These are phyloP conservation scores for Plasmopara viticola DNA, from an alignment of 352 stramenopile species.

Conservation along the genomic window DNA sequence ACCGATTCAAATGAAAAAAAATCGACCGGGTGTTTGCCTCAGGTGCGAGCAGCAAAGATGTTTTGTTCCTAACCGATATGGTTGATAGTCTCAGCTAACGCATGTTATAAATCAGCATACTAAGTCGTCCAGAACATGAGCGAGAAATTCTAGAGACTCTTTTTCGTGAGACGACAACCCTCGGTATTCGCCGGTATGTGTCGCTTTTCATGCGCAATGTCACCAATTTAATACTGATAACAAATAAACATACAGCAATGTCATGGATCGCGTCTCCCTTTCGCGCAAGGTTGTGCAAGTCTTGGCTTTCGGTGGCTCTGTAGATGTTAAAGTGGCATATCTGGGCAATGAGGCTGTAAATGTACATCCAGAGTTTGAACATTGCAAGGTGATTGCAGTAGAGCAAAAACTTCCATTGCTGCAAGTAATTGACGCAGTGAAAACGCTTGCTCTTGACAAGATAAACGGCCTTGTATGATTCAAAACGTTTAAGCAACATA, in stretches of 20 bases:
- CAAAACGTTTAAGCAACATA: neutral
- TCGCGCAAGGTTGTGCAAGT: slow-evolving; percentile 47
- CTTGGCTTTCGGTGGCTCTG: slow-evolving; percentile 31
- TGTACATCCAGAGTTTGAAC: slow-evolving; percentile 73
- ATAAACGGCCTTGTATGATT: neutral
- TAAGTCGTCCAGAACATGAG: slow-evolving; percentile 64
- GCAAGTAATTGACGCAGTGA: slow-evolving; percentile 51
- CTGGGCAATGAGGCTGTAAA: slow-evolving; percentile 50
- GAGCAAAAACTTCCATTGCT: slow-evolving; percentile 37
- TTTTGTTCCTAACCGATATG: neutral
- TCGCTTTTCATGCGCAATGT: neutral
- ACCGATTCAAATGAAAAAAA: slow-evolving; percentile 91
- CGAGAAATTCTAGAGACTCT: slow-evolving; percentile 45
- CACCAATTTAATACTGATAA: slow-evolving; percentile 8
- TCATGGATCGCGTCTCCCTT: slow-evolving; percentile 52
- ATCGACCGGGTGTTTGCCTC: slow-evolving; percentile 64
- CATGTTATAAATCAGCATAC: slow-evolving; percentile 33
- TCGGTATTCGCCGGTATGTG: slow-evolving; percentile 79
- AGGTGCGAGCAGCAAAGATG: slow-evolving; percentile 26
- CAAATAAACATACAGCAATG: slow-evolving; percentile 28
- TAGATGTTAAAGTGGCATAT: slow-evolving; percentile 61
- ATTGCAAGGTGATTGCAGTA: slow-evolving; percentile 67
- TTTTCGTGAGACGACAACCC: slow-evolving; percentile 84
- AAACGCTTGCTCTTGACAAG: slow-evolving; percentile 26
- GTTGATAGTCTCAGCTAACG: neutral